Evolutionary conservation across 2,329 filamentous ascomycete genomes (phyloP).

Genomic region (Aureobasidium sp.): DNA sequence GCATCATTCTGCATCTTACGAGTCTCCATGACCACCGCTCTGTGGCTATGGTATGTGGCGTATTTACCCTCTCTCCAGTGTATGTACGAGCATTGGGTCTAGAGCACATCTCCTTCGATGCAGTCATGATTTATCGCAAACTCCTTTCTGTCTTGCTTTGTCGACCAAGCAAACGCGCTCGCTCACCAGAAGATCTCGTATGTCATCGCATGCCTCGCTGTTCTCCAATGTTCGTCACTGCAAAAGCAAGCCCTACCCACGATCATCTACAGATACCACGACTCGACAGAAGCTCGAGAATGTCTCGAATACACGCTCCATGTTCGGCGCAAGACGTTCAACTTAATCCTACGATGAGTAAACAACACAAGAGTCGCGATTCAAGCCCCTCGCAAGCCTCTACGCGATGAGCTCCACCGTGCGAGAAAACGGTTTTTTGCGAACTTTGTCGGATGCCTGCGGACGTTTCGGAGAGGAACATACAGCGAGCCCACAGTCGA

Average conservation of each 20-base stretch:
- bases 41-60: neutral
- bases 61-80: neutral
- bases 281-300: neutral
- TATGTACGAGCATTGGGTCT: neutral
- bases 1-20: neutral
- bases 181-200: no score
- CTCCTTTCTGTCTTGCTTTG: neutral
- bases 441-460: neutral
- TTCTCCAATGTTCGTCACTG: no score
- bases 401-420: neutral
- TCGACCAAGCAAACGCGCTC: neutral
- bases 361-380: neutral
- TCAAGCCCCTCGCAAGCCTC: neutral
- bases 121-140: neutral
- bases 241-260: no score
- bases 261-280: neutral
- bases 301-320: neutral
- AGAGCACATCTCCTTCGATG: neutral
- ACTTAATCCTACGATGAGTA: neutral
- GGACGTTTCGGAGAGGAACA: conserved; percentile 3
- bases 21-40: neutral
- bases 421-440: neutral
- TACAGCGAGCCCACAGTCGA: neutral
- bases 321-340: neutral
- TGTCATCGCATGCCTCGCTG: neutral